Evolutionary conservation across 768 basidiomycete species (phyloP).

Genomic region (Cystobasidium tubakii): DNA sequence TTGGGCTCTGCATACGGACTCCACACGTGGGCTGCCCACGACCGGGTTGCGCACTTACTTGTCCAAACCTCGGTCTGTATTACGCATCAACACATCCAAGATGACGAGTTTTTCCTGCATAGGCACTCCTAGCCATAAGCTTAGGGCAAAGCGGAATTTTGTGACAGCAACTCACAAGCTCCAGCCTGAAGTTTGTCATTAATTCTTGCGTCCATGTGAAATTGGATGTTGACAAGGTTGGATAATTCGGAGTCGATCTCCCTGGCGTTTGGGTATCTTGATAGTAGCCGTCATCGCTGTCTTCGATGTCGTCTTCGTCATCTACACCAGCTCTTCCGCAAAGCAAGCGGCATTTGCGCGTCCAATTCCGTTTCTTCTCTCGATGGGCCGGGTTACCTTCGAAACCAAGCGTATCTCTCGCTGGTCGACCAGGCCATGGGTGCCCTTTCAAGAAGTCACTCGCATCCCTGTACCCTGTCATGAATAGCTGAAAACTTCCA

Average conservation of each 20-base stretch:
- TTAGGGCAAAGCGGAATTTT: too few relatives aligned
- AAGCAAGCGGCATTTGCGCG: constrained; percentile 48
- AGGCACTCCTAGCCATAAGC: too few relatives aligned
- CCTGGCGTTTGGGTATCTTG: constrained; percentile 53
- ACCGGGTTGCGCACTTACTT: constrained; percentile 57
- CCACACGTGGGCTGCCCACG: too few relatives aligned
- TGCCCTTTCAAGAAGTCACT: constrained; percentile 78
- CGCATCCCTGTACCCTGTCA: constrained; percentile 81
- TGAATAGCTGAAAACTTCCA: constrained; percentile 81
- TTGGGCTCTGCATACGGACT: too few relatives aligned
- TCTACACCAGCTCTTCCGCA: constrained; percentile 76
- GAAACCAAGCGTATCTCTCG: constrained; percentile 23
- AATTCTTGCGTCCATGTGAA: constrained; percentile 78
- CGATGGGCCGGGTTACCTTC: not conserved
- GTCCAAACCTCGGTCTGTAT: constrained; percentile 80
- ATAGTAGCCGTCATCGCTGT: constrained; percentile 57
- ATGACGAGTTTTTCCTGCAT: constrained; percentile 74
- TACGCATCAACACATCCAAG: constrained; percentile 84
- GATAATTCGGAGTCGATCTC: constrained; percentile 44
- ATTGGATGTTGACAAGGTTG: constrained; percentile 43
- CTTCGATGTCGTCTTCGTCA: constrained; percentile 57
- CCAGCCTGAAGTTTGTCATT: constrained; percentile 76
- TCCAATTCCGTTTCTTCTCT: constrained; percentile 15
- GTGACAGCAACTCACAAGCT: constrained; percentile 55
- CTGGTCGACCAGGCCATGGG: constrained; percentile 65